These are phyloP conservation scores for Cucurbita ficifolia DNA, from an alignment of 306 rosid species.

Conservation along the genomic window DNA sequence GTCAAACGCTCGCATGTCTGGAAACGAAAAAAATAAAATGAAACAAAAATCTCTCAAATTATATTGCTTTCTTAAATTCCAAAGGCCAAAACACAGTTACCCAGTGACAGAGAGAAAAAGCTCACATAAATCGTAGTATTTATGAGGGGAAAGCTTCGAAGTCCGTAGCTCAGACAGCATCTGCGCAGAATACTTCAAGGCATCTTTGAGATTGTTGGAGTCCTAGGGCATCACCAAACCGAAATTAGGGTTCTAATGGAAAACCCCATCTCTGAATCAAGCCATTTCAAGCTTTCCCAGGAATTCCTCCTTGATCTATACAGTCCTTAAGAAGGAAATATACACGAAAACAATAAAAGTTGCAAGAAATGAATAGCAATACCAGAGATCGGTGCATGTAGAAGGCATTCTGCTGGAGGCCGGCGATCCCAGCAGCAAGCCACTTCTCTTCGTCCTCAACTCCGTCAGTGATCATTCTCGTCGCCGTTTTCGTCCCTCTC, in stretches of 20 bases:
- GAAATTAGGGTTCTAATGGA: slow-evolving; percentile 1
- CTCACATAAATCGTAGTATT: slow-evolving; percentile 90
- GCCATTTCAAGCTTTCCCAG: not conserved
- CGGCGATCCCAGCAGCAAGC: slow-evolving; percentile 92
- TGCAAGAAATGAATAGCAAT: slow-evolving; percentile 13
- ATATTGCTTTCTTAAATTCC: not conserved
- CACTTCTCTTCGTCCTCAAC: slow-evolving; percentile 87
- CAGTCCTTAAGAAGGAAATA: not conserved
- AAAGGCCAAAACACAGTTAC: not conserved
- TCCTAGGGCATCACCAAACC: slow-evolving; percentile 33
- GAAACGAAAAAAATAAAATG: not conserved
- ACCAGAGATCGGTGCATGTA: slow-evolving; percentile 99
- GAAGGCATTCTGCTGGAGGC: slow-evolving; percentile 92
- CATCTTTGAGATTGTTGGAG: slow-evolving; percentile 88
- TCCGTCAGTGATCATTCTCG: slow-evolving; percentile 60
- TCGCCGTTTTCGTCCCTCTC: slow-evolving; percentile 1
- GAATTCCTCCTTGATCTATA: not conserved
- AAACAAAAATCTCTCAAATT: not conserved
- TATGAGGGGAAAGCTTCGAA: slow-evolving; percentile 96
- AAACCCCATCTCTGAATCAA: not conserved
- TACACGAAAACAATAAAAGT: not conserved
- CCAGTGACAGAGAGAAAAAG: slow-evolving; percentile 16
- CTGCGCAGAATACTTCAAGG: slow-evolving; percentile 92
- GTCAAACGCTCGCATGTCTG: slow-evolving; percentile 97
- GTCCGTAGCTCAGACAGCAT: slow-evolving; percentile 97